Evolutionary conservation across 345 rosid genomes (phyloP), one percentile per base, ranked within the genome.

Genomic region (Combretum micranthum): DNA sequence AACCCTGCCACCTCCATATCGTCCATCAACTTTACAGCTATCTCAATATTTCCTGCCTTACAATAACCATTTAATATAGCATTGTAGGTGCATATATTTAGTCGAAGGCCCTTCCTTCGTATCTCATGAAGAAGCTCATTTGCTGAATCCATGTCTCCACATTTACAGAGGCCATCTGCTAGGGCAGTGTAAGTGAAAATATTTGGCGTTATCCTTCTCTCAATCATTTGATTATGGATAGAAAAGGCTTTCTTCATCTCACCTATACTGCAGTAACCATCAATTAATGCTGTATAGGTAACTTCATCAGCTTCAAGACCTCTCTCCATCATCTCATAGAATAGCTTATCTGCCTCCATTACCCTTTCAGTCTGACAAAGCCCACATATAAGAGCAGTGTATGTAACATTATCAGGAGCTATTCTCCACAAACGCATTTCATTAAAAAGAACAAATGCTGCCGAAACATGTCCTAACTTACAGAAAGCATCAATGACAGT

Each of bases 51-150:
- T 52, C 96, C 98, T 3, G 79, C 74, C 69, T 88, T 92, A 69
- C 96, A 86, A 26, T 88, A 80, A 68, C 97, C 98, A 69, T 84
- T 86, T 48, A 88, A 74, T 56, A 88, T 67, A 52, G 89, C 62
- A 60, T 83, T 88, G 61, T 92, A 92, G 47, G 98, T 84, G 67
- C 59, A 75, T 20, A 86, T 64, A 73, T 92, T 92, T 64, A 77
- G 76, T 26, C 75, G 82, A 72, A 92, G 90, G 54, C 98, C 97
- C 65, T 82, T 74, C 44, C 71, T 52, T 62, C 79, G 74, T 86
- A 92, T 77, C 73, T 86, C 94, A 64, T 86, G 91, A 52, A 92
- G 89, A 74, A 92, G 94, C 50, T 88, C 97, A 18, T 86, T 88
- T 15, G 98, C 96, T 21, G 94, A 78, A 22, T 85, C 85, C 50